These are phyloP conservation scores for Alternaria incomplexa DNA, from an alignment of 2,329 filamentous ascomycete species.

Conservation along the genomic window DNA sequence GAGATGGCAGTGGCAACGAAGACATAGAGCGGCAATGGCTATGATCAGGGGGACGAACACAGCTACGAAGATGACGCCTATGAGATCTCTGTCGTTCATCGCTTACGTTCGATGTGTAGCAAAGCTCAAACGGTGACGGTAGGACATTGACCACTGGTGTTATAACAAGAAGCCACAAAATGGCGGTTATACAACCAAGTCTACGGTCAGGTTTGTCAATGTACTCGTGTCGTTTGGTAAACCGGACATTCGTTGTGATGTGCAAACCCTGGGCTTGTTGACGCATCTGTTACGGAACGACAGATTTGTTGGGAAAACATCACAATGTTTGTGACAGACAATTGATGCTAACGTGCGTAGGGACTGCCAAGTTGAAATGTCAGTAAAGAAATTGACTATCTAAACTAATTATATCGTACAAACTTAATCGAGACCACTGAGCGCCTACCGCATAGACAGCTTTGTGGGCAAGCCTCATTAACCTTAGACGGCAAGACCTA, in stretches of 20 bases:
- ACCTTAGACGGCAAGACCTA: slow-evolving; percentile 9
- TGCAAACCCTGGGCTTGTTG: neutral
- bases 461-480: neutral
- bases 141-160: neutral
- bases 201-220: neutral
- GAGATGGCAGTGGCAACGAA: neutral
- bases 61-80: neutral
- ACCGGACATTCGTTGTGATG: neutral
- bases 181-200: neutral
- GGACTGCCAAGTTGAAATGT: neutral
- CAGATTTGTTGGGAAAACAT: neutral
- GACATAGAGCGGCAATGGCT: neutral
- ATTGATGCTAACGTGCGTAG: neutral
- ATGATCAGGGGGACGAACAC: neutral
- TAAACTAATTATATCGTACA: neutral
- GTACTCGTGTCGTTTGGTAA: neutral
- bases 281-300: neutral
- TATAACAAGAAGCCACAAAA: neutral
- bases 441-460: neutral
- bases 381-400: neutral
- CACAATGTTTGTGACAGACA: neutral
- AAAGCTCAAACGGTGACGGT: neutral
- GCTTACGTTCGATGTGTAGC: neutral
- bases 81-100: neutral
- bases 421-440: neutral